Percentiles rank a stretch among this genome's conserved stretches.
Conservation (phyloP, 1,139 yeast genomes). For the Geotrichum citri-aurantii region DNA sequence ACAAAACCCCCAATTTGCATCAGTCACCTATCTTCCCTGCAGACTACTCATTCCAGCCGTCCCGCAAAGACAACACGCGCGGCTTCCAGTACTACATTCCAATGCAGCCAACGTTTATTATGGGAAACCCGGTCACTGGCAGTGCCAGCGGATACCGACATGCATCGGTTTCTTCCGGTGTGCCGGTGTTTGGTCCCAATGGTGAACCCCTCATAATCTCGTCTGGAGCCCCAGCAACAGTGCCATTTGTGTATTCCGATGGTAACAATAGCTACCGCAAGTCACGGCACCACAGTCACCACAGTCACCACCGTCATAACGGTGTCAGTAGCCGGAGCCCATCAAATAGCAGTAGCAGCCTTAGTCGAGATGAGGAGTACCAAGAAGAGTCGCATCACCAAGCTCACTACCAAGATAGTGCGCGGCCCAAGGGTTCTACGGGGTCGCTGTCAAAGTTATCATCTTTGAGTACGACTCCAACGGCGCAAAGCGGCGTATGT, state of each 20-base stretch:
- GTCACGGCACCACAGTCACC: background rate
- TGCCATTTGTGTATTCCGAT: background rate
- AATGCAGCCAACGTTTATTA: background rate
- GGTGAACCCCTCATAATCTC: background rate
- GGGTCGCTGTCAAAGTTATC: background rate
- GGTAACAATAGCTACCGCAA: background rate
- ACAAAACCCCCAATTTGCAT: background rate
- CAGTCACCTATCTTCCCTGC: conserved; percentile 25
- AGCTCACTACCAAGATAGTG: background rate
- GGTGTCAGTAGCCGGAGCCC: background rate
- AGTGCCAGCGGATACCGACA: background rate
- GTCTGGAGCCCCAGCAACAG: background rate
- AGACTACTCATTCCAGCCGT: background rate
- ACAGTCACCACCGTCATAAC: background rate
- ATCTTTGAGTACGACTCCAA: background rate
- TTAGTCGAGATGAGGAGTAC: background rate
- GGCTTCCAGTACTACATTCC: background rate
- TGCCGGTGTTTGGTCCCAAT: background rate
- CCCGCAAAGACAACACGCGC: background rate
- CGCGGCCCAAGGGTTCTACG: background rate
- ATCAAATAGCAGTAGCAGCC: background rate
- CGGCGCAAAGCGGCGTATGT: background rate
- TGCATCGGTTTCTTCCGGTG: background rate
- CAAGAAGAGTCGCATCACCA: background rate
- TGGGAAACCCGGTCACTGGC: background rate